phyloP scores from a whole-genome alignment of 768 basidiomycete genomes.

The Austroboletus festivus region DNA sequence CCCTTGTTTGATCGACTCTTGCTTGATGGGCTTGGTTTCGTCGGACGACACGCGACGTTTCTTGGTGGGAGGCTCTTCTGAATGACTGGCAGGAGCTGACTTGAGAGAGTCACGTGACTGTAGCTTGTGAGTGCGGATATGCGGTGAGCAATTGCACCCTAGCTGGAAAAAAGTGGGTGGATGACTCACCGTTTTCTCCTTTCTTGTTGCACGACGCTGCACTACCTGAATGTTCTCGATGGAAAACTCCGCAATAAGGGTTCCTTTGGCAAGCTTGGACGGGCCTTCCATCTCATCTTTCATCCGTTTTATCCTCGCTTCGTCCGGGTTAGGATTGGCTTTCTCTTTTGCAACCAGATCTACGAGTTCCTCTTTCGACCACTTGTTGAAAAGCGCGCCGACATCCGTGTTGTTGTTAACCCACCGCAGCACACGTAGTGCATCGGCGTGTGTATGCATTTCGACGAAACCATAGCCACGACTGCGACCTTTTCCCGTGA shows the following conservation, averaged over 20 bases:
- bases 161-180: not conserved
- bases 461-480: slow-evolving; percentile 97
- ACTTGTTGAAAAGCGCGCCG: slow-evolving; percentile 60
- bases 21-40: slow-evolving; percentile 22
- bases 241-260: slow-evolving; percentile 90
- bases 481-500: slow-evolving; percentile 83
- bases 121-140: slow-evolving; percentile 4
- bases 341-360: slow-evolving; percentile 58
- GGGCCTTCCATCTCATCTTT: slow-evolving; percentile 48
- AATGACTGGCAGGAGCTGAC: not conserved
- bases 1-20: slow-evolving; percentile 27
- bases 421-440: slow-evolving; percentile 88
- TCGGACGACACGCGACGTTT: slow-evolving; percentile 36
- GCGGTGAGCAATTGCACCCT: not conserved
- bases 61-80: slow-evolving; percentile 39
- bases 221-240: slow-evolving; percentile 94
- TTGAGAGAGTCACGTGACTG: slow-evolving; percentile 4
- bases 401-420: slow-evolving; percentile 84
- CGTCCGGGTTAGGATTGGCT: slow-evolving; percentile 44
- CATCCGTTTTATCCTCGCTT: slow-evolving; percentile 53
- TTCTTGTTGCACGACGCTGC: slow-evolving; percentile 61
- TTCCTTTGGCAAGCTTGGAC: slow-evolving; percentile 41
- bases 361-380: slow-evolving; percentile 82
- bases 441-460: slow-evolving; percentile 83
- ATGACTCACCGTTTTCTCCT: slow-evolving; percentile 32